Evolutionary conservation across 495 filamentous ascomycete species (phyloP).

Genomic region (Penicillium steckii): DNA sequence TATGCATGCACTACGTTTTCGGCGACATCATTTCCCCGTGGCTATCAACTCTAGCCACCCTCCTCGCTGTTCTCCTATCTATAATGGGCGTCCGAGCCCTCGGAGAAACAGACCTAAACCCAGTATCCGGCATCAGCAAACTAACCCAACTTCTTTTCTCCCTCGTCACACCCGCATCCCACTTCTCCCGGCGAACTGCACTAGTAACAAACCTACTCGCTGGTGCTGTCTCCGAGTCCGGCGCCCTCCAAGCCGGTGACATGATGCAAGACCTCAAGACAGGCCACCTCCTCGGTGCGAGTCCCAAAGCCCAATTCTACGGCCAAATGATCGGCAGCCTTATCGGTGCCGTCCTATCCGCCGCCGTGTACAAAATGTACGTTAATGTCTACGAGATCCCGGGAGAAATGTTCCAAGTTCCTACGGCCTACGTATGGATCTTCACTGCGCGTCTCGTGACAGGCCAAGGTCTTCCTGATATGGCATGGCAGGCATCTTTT

Average conservation of each 20-base stretch:
- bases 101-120: slow-evolving; percentile 95
- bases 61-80: slow-evolving; percentile 83
- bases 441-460: slow-evolving; percentile 95
- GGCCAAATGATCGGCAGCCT: slow-evolving; percentile 90
- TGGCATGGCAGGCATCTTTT: slow-evolving; percentile 75
- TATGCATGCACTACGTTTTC: slow-evolving; percentile 78
- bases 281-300: slow-evolving; percentile 86
- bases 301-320: slow-evolving; percentile 93
- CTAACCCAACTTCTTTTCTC: slow-evolving; percentile 94
- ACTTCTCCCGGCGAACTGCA: slow-evolving; percentile 56
- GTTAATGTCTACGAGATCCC: slow-evolving; percentile 86
- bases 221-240: slow-evolving; percentile 84
- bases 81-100: slow-evolving; percentile 95
- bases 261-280: slow-evolving; percentile 99
- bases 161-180: slow-evolving; percentile 75
- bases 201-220: slow-evolving; percentile 92
- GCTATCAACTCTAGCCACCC: slow-evolving; percentile 78
- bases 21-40: slow-evolving; percentile 55
- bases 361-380: slow-evolving; percentile 88
- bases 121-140: slow-evolving; percentile 95
- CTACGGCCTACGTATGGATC: slow-evolving; percentile 94
- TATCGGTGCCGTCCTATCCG: slow-evolving; percentile 84
- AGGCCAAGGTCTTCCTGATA: slow-evolving; percentile 79
- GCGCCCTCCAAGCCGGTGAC: slow-evolving; percentile 92
- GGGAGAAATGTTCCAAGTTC: slow-evolving; percentile 85